Conservation (phyloP, 2,329 filamentous ascomycete genomes). For the Aspergillus fijiensis region DNA sequence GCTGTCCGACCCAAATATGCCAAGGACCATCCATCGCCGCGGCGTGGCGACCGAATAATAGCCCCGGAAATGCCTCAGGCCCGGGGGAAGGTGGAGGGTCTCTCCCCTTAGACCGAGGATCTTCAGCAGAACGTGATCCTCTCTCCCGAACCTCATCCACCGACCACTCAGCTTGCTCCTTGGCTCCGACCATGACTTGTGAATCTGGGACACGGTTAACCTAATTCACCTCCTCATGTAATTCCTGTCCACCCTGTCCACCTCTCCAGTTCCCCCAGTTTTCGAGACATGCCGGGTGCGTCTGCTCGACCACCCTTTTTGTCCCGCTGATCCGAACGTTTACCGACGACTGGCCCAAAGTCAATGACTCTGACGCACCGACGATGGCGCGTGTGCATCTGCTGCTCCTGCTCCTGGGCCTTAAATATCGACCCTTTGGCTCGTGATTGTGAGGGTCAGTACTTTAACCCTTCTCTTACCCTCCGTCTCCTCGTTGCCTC, state of each 20-base stretch:
- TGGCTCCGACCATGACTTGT: slow-evolving; percentile 30
- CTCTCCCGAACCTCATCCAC: slow-evolving; percentile 35
- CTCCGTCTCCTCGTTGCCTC: background rate
- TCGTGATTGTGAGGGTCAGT: slow-evolving; percentile 25
- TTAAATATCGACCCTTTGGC: slow-evolving; percentile 35
- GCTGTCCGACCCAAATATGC: background rate
- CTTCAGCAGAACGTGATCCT: slow-evolving; percentile 34
- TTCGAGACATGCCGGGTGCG: slow-evolving; percentile 24
- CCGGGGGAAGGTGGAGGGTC: slow-evolving; percentile 3
- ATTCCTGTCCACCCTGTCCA: background rate
- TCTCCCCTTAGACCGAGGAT: slow-evolving; percentile 44
- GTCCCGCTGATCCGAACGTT: slow-evolving; percentile 43
- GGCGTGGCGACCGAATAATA: slow-evolving; percentile 3
- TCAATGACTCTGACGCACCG: slow-evolving; percentile 25
- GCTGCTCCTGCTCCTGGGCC: background rate
- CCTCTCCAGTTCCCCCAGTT: slow-evolving; percentile 15
- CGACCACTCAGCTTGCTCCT: slow-evolving; percentile 26
- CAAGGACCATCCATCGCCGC: background rate
- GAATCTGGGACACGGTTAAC: slow-evolving; percentile 21
- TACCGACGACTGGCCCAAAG: slow-evolving; percentile 31
- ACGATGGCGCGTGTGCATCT: slow-evolving; percentile 29
- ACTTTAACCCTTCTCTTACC: slow-evolving; percentile 8
- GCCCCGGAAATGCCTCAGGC: slow-evolving; percentile 11
- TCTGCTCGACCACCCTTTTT: slow-evolving; percentile 23
- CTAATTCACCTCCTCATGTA: slow-evolving; percentile 3